Percentiles rank a stretch among this genome's conserved stretches.
These are phyloP conservation scores for Pyrenophora tritici-repentis DNA, from an alignment of 2,329 filamentous ascomycete species.

Conservation along the genomic window DNA sequence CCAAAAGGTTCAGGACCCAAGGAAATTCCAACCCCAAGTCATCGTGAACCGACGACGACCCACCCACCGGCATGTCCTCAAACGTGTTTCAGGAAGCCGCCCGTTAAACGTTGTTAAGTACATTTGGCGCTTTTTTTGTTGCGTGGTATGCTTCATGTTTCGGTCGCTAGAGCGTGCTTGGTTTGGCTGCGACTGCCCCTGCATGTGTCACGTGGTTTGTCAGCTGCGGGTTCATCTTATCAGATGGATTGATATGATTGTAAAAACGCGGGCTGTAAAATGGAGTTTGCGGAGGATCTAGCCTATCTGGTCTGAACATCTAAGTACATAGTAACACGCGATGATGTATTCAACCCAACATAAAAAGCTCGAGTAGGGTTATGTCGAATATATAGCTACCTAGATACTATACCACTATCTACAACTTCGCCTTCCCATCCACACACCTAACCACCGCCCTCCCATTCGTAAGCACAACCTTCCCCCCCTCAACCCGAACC, in stretches of 20 bases:
- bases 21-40: too few species aligned
- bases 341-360: background rate
- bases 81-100: too few species aligned
- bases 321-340: too few species aligned
- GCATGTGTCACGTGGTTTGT: background rate
- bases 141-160: conserved; percentile 15
- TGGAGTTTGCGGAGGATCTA: conserved; percentile 24
- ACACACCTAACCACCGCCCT: conserved; percentile 74
- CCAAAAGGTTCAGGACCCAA: too few species aligned
- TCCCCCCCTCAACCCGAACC: conserved; percentile 76
- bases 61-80: too few species aligned
- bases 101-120: too few species aligned
- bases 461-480: conserved; percentile 86
- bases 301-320: conserved; percentile 7
- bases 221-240: conserved; percentile 31
- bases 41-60: too few species aligned
- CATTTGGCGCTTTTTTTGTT: conserved; percentile 5
- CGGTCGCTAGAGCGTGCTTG: background rate
- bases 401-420: too few species aligned
- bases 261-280: background rate
- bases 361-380: too few species aligned
- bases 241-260: conserved; percentile 25
- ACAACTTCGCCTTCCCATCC: conserved; percentile 49
- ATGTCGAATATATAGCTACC: too few species aligned
- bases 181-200: background rate